Evolutionary conservation across 306 rosid genomes (phyloP).

Genomic region (Purshia tridentata): DNA sequence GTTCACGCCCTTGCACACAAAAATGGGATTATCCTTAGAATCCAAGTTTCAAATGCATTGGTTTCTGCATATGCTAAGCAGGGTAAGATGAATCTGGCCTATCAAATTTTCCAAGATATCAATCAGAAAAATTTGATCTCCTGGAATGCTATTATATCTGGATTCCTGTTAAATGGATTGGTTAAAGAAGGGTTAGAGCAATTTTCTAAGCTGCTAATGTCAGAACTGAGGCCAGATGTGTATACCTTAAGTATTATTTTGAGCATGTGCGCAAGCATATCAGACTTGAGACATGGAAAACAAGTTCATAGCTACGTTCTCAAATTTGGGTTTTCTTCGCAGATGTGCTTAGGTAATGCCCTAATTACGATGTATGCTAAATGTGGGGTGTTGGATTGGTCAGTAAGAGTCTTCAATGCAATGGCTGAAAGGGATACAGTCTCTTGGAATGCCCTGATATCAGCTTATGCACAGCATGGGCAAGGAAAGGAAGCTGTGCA

Average conservation of each 20-base stretch:
- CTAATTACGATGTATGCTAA: slow-evolving; percentile 71
- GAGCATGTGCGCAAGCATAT: slow-evolving; percentile 64
- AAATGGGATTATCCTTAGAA: slow-evolving; percentile 43
- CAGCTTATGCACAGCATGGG: slow-evolving; percentile 80
- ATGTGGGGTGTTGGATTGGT: slow-evolving; percentile 60
- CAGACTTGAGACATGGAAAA: slow-evolving; percentile 62
- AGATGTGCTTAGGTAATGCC: slow-evolving; percentile 46
- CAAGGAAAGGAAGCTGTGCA: slow-evolving; percentile 61
- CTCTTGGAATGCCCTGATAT: slow-evolving; percentile 78
- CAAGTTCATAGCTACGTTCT: slow-evolving; percentile 64
- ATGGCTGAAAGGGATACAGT: slow-evolving; percentile 62
- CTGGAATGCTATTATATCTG: slow-evolving; percentile 69
- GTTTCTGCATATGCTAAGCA: slow-evolving; percentile 63
- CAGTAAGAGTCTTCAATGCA: slow-evolving; percentile 55
- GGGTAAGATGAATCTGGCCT: slow-evolving; percentile 45
- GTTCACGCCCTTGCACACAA: slow-evolving; percentile 52
- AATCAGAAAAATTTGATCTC: slow-evolving; percentile 55
- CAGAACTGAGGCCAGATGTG: slow-evolving; percentile 54
- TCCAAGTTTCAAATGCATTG: slow-evolving; percentile 60
- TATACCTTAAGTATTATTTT: slow-evolving; percentile 59
- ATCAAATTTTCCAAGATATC: slow-evolving; percentile 44
- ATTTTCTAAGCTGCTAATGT: slow-evolving; percentile 43
- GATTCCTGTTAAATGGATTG: slow-evolving; percentile 53
- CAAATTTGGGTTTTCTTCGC: slow-evolving; percentile 35
- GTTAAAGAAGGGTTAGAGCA: slow-evolving; percentile 52